phyloP scores from a whole-genome alignment of 106 monocot species.

The Platanthera guangdongensis region DNA sequence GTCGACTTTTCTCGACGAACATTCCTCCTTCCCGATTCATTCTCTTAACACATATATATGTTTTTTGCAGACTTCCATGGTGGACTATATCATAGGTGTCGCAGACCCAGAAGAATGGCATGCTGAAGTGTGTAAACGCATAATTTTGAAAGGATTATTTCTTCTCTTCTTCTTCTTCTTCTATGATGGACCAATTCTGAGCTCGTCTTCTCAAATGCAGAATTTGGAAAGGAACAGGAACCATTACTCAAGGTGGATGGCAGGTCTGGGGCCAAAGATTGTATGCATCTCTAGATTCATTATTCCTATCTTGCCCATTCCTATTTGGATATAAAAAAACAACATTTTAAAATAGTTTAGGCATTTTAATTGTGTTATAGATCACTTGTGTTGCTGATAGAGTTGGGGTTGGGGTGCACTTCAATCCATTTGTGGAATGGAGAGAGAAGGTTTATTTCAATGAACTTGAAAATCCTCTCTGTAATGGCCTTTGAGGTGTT shows the following conservation, averaged over 20 bases:
- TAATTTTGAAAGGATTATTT: conserved; percentile 55
- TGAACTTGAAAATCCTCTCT: not conserved
- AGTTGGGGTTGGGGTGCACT: conserved; percentile 84
- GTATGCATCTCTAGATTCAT: conserved; percentile 19
- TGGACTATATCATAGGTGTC: conserved; percentile 93
- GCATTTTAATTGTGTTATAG: conserved; percentile 17
- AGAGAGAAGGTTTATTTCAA: conserved; percentile 45
- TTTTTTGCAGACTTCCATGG: conserved; percentile 51
- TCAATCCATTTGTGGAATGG: conserved; percentile 93
- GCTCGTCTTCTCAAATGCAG: conserved; percentile 19
- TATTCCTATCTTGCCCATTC: conserved; percentile 3
- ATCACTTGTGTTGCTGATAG: conserved; percentile 55
- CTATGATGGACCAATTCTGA: not conserved
- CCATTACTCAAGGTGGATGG: conserved; percentile 82
- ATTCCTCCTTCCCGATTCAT: not conserved
- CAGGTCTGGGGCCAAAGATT: conserved; percentile 53
- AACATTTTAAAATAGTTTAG: not conserved
- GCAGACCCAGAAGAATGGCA: conserved; percentile 79
- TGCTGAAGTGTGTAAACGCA: conserved; percentile 39
- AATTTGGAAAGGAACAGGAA: conserved; percentile 69
- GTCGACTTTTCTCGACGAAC: not conserved
- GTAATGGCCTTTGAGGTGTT: not conserved
- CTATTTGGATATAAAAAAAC: not conserved
- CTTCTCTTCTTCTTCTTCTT: not conserved
- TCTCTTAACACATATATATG: not conserved